Percentiles rank a stretch among this genome's conserved stretches.
phyloP scores from a whole-genome alignment of 306 rosid species.

The Fragaria vesca region DNA sequence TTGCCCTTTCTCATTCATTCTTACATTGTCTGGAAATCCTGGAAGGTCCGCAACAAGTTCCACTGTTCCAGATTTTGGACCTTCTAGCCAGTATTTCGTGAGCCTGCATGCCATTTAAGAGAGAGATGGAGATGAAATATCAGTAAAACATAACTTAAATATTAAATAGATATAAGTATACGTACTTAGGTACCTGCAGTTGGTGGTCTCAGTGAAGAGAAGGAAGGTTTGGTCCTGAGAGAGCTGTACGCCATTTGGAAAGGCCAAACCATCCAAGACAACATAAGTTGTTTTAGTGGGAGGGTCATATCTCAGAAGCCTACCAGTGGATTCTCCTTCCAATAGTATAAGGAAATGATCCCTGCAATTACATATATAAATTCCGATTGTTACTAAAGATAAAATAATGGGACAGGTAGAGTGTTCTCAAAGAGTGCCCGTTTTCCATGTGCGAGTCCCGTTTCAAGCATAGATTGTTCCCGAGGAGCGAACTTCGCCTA shows the following conservation, averaged over 20 bases:
- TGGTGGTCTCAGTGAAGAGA: constrained; percentile 82
- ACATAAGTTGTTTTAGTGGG: constrained; percentile 73
- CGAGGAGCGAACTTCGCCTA: background rate
- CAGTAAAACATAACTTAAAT: background rate
- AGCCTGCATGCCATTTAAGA: constrained; percentile 36
- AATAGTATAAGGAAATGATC: constrained; percentile 70
- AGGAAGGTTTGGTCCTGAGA: constrained; percentile 70
- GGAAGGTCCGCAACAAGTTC: constrained; percentile 67
- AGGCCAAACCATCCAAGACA: constrained; percentile 87
- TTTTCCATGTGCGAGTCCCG: background rate
- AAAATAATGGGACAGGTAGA: background rate
- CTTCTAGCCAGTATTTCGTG: constrained; percentile 67
- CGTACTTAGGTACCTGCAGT: constrained; percentile 64
- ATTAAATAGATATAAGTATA: background rate
- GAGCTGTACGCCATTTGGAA: constrained; percentile 85
- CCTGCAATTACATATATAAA: constrained; percentile 30
- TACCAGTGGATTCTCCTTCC: constrained; percentile 93
- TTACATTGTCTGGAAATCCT: constrained; percentile 88
- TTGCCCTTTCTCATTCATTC: constrained; percentile 66
- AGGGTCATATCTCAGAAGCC: constrained; percentile 91
- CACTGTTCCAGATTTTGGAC: constrained; percentile 45
- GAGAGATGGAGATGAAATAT: background rate
- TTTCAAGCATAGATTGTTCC: background rate
- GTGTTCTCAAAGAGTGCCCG: background rate
- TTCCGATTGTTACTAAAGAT: background rate